These are phyloP conservation scores for Cucurbita argyrosperma DNA, from an alignment of 306 rosid species.

Conservation along the genomic window DNA sequence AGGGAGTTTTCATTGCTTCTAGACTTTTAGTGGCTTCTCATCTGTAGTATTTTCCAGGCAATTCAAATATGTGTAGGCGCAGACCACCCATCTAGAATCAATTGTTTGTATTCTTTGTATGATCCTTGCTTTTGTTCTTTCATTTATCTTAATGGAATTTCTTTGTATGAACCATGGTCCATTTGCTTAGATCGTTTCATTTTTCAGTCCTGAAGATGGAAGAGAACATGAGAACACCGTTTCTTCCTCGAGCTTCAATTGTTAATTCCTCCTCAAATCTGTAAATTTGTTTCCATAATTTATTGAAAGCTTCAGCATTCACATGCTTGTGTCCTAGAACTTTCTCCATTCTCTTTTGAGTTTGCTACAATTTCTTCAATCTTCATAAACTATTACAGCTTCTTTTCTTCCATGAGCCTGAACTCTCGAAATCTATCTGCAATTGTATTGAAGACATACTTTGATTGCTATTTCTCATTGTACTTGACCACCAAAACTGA, in stretches of 20 bases:
- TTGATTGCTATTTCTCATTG: neutral
- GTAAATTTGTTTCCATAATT: neutral
- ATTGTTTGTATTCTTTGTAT: neutral
- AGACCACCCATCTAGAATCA: neutral
- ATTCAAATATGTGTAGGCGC: neutral
- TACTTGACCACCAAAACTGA: neutral
- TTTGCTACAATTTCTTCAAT: neutral
- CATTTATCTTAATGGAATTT: neutral
- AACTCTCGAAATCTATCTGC: neutral
- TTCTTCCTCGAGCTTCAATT: neutral
- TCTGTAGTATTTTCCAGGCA: neutral
- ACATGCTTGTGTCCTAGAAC: neutral
- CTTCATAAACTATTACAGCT: neutral
- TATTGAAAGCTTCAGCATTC: neutral
- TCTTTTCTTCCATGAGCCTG: neutral
- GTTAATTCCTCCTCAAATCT: neutral
- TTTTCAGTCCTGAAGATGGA: neutral
- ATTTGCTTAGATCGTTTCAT: neutral
- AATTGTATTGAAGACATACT: neutral
- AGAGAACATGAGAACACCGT: neutral
- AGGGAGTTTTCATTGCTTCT: neutral
- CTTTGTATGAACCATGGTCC: neutral
- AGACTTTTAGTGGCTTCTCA: neutral
- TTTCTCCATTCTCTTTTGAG: neutral
- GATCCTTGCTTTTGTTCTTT: neutral